Percentiles rank a stretch among this genome's conserved stretches.
Conservation (phyloP, 768 basidiomycete genomes). For the Suillus placidus region DNA sequence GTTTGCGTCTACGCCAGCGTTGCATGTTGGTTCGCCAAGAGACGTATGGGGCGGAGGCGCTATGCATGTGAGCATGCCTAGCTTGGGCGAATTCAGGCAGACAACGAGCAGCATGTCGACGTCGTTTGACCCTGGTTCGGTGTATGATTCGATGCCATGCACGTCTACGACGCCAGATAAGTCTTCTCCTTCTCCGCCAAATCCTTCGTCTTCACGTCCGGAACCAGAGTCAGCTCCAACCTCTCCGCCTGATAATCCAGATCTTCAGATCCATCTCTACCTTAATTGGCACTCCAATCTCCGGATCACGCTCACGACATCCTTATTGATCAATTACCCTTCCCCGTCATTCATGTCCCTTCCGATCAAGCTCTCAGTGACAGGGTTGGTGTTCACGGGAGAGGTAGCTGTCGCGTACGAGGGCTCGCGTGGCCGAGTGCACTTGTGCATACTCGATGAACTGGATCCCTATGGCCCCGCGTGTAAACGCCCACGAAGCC, state of each 20-base stretch:
- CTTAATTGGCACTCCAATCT: conserved; percentile 88
- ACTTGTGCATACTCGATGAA: conserved; percentile 88
- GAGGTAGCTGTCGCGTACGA: conserved; percentile 93
- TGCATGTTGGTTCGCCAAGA: conserved; percentile 40
- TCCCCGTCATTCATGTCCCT: conserved; percentile 96
- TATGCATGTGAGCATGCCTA: conserved; percentile 38
- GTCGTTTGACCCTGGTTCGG: conserved; percentile 26
- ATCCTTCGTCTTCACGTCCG: conserved; percentile 15
- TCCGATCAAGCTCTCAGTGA: conserved; percentile 92
- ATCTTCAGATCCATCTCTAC: conserved; percentile 88
- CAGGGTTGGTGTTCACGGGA: conserved; percentile 82
- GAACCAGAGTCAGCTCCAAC: conserved; percentile 30
- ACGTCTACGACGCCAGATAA: conserved; percentile 20
- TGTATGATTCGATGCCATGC: conserved; percentile 15
- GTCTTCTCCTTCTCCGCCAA: conserved; percentile 18
- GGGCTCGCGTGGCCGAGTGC: conserved; percentile 76
- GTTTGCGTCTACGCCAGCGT: conserved; percentile 55
- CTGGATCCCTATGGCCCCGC: conserved; percentile 84
- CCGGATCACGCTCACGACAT: conserved; percentile 87
- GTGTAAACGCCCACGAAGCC: conserved; percentile 50
- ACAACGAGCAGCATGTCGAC: conserved; percentile 10
- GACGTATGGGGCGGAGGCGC: conserved; percentile 46
- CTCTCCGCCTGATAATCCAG: conserved; percentile 47
- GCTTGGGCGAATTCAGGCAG: conserved; percentile 40
- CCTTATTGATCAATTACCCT: conserved; percentile 95